Conservation (phyloP, 768 basidiomycete genomes). For the Suillus decipiens region DNA sequence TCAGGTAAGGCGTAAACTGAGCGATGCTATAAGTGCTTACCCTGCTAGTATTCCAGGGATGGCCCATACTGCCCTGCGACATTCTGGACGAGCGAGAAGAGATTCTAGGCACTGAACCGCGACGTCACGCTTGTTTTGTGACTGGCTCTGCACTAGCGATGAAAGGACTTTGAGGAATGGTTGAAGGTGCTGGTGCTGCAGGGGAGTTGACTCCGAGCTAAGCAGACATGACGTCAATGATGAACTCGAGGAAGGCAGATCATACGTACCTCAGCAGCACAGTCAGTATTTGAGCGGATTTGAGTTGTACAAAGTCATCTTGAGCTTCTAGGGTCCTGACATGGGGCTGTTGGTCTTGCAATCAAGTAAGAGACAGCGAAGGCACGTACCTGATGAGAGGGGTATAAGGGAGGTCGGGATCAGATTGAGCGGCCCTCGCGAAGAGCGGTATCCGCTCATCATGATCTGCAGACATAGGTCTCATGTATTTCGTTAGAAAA, state of each 20-base stretch:
- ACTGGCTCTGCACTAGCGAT: slow-evolving; percentile 57
- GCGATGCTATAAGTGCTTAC: slow-evolving; percentile 37
- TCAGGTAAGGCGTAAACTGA: no score
- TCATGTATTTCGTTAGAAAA: not conserved
- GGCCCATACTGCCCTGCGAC: slow-evolving; percentile 79
- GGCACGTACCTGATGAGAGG: slow-evolving; percentile 69
- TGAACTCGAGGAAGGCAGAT: slow-evolving; percentile 18
- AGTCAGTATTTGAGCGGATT: slow-evolving; percentile 84
- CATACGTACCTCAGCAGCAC: slow-evolving; percentile 68
- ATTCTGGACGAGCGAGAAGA: slow-evolving; percentile 78
- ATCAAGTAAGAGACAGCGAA: not conserved
- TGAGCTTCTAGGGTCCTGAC: slow-evolving; percentile 75
- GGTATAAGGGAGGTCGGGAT: slow-evolving; percentile 78
- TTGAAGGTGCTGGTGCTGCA: slow-evolving; percentile 53
- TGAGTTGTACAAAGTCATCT: slow-evolving; percentile 96
- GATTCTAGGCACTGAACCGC: slow-evolving; percentile 91
- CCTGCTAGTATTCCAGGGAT: slow-evolving; percentile 68
- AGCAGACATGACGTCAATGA: slow-evolving; percentile 6
- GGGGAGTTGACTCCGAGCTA: slow-evolving; percentile 52
- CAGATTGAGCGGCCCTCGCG: slow-evolving; percentile 56
- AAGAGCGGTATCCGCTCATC: slow-evolving; percentile 86
- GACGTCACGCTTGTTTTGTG: slow-evolving; percentile 77
- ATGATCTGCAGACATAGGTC: slow-evolving; percentile 54
- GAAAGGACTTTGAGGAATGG: slow-evolving; percentile 64
- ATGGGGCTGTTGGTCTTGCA: slow-evolving; percentile 13